Base-by-base conservation (phyloP, 1,284 basidiomycete species). In the Ceraceosorus guamensis region DNA sequence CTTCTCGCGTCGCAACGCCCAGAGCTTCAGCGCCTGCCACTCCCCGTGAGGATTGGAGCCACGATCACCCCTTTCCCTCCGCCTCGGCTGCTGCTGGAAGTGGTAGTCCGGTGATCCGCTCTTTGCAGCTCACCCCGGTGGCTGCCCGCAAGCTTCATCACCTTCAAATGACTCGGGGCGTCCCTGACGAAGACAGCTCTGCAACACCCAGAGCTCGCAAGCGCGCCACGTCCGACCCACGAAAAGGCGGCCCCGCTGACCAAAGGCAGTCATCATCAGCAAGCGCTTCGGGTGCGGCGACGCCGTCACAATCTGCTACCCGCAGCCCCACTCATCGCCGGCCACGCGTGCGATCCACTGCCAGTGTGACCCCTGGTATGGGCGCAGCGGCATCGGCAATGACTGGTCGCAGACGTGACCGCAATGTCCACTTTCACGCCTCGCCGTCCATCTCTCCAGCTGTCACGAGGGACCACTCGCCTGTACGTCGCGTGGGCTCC, bases 131-230 rank as follows among this genome's bases (percentile, higher is more conserved):
- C 64, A 68, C 68, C 2, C 62, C 65, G 1, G 63, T 57, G 30
- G 68, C 68, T 41, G 66, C 62, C 4, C 46, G 62, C 5, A 70
- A 70, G 58, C 50, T 70, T 34, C 53, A 52, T 14, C 57, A 57
- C 45, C 54, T 70, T n/a, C 66, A 68, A 18, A 70, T 70, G 68
- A 65, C 66, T 0, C 37, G n/a, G 37, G n/a, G 37, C 37, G 37
- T n/a, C 8, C 41, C 66, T 4, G 68, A 61, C 8, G 60, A 57
- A 35, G 53, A 33, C 43, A 35, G n/a, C 33, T 31, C 18, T 11
- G 6, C 44, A n/a, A 16, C 43, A 5, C 6, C 35, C 11, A 32
- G 18, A 14, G 31, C 47, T 5, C 35, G 53, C 18, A n/a, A 16
- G 31, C 10, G 53, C 16, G 32, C 53, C 24, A 47, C 10, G 18